These are phyloP conservation scores for Colletotrichum shisoi DNA, from an alignment of 2,329 filamentous ascomycete genomes.

Conservation along the genomic window DNA sequence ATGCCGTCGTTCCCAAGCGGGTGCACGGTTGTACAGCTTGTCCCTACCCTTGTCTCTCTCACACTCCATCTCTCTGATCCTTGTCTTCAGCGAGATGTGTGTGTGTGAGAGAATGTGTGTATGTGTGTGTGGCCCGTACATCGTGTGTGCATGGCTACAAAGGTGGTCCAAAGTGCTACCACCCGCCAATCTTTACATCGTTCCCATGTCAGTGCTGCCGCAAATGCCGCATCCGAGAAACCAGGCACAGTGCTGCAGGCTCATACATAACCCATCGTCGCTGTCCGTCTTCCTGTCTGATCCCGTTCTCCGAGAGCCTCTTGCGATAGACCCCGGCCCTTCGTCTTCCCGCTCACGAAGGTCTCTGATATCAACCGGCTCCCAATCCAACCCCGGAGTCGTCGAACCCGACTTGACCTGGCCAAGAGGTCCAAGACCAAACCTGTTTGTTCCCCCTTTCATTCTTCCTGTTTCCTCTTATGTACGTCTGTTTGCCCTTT, in stretches of 20 bases:
- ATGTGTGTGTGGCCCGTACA: constrained; percentile 13
- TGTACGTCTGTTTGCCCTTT: background rate
- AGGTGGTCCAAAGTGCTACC: constrained; percentile 32
- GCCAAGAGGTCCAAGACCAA: constrained; percentile 8
- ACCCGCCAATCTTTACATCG: constrained; percentile 30
- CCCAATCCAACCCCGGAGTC: constrained; percentile 27
- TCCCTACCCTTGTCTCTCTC: constrained; percentile 23
- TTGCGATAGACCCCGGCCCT: constrained; percentile 19
- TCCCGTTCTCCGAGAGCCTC: constrained; percentile 24
- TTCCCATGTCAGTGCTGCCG: constrained; percentile 36
- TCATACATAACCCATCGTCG: constrained; percentile 30
- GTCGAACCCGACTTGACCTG: constrained; percentile 23
- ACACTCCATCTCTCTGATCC: constrained; percentile 6
- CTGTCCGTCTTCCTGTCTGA: background rate
- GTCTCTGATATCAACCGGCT: constrained; percentile 26
- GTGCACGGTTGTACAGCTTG: constrained; percentile 39
- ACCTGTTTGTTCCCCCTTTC: constrained; percentile 34
- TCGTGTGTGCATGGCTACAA: constrained; percentile 20
- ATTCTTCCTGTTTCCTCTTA: constrained; percentile 1
- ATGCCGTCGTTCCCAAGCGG: constrained; percentile 30
- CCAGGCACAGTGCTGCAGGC: constrained; percentile 14
- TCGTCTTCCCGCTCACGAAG: constrained; percentile 11
- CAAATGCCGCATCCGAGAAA: constrained; percentile 35
- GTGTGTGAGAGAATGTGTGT: constrained; percentile 8
- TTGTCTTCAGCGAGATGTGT: constrained; percentile 18